A percentile compares a stretch with the other conserved stretches of the same genome.
Evolutionary conservation across 306 rosid species (phyloP).

Genomic region (Styphnolobium japonicum): DNA sequence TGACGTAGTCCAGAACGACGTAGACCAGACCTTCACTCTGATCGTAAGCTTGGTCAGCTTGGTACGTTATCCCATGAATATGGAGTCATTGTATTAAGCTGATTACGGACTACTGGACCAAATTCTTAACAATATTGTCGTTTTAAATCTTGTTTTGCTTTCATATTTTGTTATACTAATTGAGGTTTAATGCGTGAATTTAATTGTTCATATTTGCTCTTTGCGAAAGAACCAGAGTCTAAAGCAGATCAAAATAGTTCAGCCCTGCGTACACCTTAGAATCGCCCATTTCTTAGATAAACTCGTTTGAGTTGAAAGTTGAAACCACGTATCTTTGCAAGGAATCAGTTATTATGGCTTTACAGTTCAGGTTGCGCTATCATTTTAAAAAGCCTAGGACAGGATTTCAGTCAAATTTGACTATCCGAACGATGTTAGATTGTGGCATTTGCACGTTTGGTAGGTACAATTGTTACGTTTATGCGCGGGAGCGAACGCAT

Average conservation of each 20-base stretch:
- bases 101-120: too few relatives aligned
- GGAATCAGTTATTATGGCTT: not conserved
- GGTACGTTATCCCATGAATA: too few relatives aligned
- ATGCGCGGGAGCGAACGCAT: conserved; percentile 8
- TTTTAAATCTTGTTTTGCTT: too few relatives aligned
- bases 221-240: too few relatives aligned
- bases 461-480: not conserved
- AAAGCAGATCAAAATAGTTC: not conserved
- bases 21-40: too few relatives aligned
- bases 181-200: too few relatives aligned
- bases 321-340: not conserved
- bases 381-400: not conserved
- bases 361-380: not conserved
- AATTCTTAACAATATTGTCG: too few relatives aligned
- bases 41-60: too few relatives aligned
- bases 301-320: not conserved
- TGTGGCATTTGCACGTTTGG: not conserved
- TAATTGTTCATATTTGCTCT: too few relatives aligned
- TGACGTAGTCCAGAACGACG: too few relatives aligned
- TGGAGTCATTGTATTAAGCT: too few relatives aligned
- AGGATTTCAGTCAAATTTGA: not conserved
- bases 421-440: not conserved
- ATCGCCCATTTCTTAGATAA: not conserved
- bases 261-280: not conserved
- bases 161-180: too few relatives aligned